These are phyloP conservation scores for Linaria vulgaris DNA, from an alignment of 257 asterid genomes.

Conservation along the genomic window DNA sequence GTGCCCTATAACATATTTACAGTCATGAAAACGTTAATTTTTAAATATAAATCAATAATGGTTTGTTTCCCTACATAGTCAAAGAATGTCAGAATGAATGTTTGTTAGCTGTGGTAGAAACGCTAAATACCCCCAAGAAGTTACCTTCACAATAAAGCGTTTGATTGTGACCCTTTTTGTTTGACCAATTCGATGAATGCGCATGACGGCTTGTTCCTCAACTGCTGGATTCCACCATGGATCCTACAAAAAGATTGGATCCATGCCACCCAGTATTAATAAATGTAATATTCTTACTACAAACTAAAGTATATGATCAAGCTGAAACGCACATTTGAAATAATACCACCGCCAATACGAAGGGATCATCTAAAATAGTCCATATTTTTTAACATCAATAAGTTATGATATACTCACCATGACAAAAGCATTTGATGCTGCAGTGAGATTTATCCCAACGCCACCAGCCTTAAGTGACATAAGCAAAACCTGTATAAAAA, in stretches of 20 bases:
- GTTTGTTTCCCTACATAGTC: neutral
- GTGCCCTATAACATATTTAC: conserved; percentile 54
- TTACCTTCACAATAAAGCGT: conserved; percentile 85
- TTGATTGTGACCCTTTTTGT: conserved; percentile 69
- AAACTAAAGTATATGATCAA: conserved; percentile 7
- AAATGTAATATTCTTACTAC: neutral
- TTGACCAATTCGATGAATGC: conserved; percentile 98
- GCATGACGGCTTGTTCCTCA: conserved; percentile 99
- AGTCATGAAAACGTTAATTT: neutral
- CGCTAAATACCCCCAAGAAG: neutral
- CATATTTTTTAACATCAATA: no score
- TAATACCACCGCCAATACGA: neutral
- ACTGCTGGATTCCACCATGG: conserved; percentile 99
- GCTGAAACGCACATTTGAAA: neutral
- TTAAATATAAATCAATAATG: no score
- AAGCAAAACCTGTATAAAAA: conserved; percentile 63
- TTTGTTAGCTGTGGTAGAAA: no score
- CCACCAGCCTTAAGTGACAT: conserved; percentile 99
- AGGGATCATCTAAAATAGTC: no score
- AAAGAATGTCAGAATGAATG: neutral
- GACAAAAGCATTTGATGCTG: conserved; percentile 92
- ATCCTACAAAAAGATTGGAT: conserved; percentile 51
- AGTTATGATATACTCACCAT: conserved; percentile 51
- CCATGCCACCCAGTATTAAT: neutral
- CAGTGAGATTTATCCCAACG: conserved; percentile 93